Conservation (phyloP, 2,329 filamentous ascomycete species). For the Alternaria alternata region DNA sequence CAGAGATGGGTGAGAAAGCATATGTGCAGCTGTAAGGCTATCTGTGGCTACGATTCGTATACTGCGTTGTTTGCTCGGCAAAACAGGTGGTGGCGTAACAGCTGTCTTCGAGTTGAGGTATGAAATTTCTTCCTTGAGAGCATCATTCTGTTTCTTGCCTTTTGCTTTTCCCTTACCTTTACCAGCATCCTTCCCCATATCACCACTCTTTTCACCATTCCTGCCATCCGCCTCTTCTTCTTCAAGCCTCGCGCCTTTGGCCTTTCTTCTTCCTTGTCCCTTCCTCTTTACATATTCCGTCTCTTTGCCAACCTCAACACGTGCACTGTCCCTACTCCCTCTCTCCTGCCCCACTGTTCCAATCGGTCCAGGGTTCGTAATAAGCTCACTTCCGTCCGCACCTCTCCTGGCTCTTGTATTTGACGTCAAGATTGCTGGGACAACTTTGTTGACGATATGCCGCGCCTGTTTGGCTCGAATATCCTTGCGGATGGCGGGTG, state of each 20-base stretch:
- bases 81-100: neutral
- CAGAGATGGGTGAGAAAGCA: slow-evolving; percentile 35
- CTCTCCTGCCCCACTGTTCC: neutral
- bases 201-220: slow-evolving; percentile 9
- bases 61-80: slow-evolving; percentile 6
- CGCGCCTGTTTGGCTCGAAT: slow-evolving; percentile 63
- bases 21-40: slow-evolving; percentile 62
- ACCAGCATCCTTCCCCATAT: slow-evolving; percentile 11
- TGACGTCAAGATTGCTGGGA: slow-evolving; percentile 63
- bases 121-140: slow-evolving; percentile 20
- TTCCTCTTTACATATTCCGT: slow-evolving; percentile 44
- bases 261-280: slow-evolving; percentile 43
- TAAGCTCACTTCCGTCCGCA: slow-evolving; percentile 61
- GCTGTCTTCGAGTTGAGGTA: slow-evolving; percentile 8
- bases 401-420: slow-evolving; percentile 65
- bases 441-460: slow-evolving; percentile 66
- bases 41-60: slow-evolving; percentile 61
- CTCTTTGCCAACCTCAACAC: slow-evolving; percentile 16
- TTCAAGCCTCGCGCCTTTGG: slow-evolving; percentile 17
- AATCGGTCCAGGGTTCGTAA: slow-evolving; percentile 48
- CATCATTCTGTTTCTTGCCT: slow-evolving; percentile 19
- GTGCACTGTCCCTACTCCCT: neutral
- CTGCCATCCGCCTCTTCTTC: slow-evolving; percentile 12
- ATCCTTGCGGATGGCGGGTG: slow-evolving; percentile 48
- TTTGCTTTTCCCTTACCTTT: slow-evolving; percentile 21